phyloP scores from a whole-genome alignment of 306 rosid genomes.

The Prosopis cineraria region DNA sequence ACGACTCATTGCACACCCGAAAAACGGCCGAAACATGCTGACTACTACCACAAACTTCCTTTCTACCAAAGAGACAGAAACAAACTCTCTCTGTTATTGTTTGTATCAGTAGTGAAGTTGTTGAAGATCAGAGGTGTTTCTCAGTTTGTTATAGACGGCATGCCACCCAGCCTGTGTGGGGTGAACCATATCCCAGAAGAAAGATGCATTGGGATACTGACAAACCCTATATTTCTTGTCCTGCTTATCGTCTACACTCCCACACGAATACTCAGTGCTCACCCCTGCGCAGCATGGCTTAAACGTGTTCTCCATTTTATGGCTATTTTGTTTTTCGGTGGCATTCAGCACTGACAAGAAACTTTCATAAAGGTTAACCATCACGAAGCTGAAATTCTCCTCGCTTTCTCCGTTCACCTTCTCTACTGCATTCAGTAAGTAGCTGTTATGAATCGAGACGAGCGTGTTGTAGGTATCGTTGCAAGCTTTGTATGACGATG shows the following conservation, averaged over 20 bases:
- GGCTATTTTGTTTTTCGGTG: constrained; percentile 7
- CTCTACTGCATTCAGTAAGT: constrained; percentile 59
- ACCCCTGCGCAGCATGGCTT: constrained; percentile 79
- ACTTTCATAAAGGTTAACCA: constrained; percentile 63
- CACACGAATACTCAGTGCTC: constrained; percentile 56
- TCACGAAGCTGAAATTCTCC: constrained; percentile 29
- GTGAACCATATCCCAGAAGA: constrained; percentile 88
- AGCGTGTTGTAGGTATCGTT: constrained; percentile 49
- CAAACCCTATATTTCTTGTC: constrained; percentile 68
- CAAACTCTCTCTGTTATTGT: too few species aligned
- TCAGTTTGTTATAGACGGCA: constrained; percentile 54
- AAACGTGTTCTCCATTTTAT: constrained; percentile 54
- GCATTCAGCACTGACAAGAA: constrained; percentile 63
- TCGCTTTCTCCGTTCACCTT: constrained; percentile 50
- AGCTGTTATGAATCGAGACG: constrained; percentile 58
- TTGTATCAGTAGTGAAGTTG: constrained; percentile 37
- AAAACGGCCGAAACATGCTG: not conserved
- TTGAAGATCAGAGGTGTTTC: constrained; percentile 35
- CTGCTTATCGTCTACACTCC: constrained; percentile 53
- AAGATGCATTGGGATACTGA: constrained; percentile 57
- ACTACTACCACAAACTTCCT: not conserved
- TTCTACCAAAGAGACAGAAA: not conserved
- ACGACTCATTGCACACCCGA: not conserved
- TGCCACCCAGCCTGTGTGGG: constrained; percentile 87
- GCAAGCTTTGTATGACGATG: constrained; percentile 54